Conservation (phyloP, 257 asterid species). For the Linaria vulgaris region DNA sequence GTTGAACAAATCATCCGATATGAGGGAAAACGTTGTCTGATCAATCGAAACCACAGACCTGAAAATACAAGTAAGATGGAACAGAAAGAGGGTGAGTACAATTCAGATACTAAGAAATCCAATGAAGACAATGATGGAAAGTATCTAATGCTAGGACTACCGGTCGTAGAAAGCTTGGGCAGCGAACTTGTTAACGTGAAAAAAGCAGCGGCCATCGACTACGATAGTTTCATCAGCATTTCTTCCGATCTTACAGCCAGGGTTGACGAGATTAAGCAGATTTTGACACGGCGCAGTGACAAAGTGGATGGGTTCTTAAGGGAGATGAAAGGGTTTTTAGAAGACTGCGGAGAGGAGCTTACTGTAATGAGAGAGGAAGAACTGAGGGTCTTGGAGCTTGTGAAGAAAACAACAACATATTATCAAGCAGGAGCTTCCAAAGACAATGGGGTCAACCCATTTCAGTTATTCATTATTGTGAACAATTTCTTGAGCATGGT, state of each 20-base stretch:
- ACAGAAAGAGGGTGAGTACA: slow-evolving; percentile 4
- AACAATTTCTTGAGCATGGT: slow-evolving; percentile 69
- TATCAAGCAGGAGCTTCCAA: slow-evolving; percentile 56
- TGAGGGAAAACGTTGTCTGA: slow-evolving; percentile 56
- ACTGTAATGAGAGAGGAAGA: slow-evolving; percentile 69
- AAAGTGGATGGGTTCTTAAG: slow-evolving; percentile 44
- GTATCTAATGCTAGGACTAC: slow-evolving; percentile 54
- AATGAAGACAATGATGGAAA: slow-evolving; percentile 40
- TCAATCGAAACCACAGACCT: slow-evolving; percentile 14
- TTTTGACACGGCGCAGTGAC: slow-evolving; percentile 37
- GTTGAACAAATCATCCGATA: slow-evolving; percentile 74
- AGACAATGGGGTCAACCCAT: slow-evolving; percentile 42
- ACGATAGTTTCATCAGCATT: slow-evolving; percentile 41
- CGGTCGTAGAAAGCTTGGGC: slow-evolving; percentile 39
- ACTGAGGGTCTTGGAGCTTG: slow-evolving; percentile 60
- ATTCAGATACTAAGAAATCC: slow-evolving; percentile 21
- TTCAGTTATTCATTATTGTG: slow-evolving; percentile 62
- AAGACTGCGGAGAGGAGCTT: slow-evolving; percentile 71
- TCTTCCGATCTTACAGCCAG: slow-evolving; percentile 39
- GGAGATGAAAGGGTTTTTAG: slow-evolving; percentile 68
- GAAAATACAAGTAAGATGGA: background rate
- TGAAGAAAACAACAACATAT: slow-evolving; percentile 63
- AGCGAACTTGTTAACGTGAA: slow-evolving; percentile 52
- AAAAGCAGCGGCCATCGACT: slow-evolving; percentile 62
- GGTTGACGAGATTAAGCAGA: slow-evolving; percentile 42